Base-by-base conservation (phyloP, 176 grass and related monocot genomes). In the Oryza longistaminata region DNA sequence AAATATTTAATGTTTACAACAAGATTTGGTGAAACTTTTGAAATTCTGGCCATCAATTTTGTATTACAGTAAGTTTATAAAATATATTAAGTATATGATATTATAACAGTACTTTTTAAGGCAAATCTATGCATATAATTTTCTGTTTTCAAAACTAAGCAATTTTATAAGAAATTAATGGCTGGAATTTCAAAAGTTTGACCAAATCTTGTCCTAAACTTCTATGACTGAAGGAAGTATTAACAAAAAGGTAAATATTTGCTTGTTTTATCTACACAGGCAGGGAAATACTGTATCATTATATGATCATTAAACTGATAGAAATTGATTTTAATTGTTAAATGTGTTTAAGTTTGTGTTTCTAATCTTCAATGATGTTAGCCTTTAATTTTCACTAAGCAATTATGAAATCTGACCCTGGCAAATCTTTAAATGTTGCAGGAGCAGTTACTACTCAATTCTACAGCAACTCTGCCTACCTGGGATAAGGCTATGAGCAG, bases 361-460 rank as follows among this genome's bases (percentile, higher is more conserved):
- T 19, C 7, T 58, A 26, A 62, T 87, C 25, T 44, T 35, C 1
- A 83, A 79, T 16, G 52, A 65, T 66, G 27, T 10, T 70, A 50
- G 43, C 21, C 40, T 88, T 42, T 62, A 77, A 71, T 71, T 78
- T 31, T 45, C 0, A 50, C 13, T 7, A n/a, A 7, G 17, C 83
- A 14, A 13, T 70, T 77, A 42, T 73, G 5, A 9, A 22, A 78
- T 60, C 13, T 75, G 82, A 49, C 10, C 58, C 71, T 77, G 24
- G 12, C 44, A 67, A 22, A 50, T 60, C 11, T 89, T 12, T 78
- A 33, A 16, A 58, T 86, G 65, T 84, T 85, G 58, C 85, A 97
- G 92, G 90, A 94, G 71, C 83, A 89, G 55, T 78, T 66, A 29
- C 43, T 92, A 87, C 66, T 97, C 83, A 88, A 81, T 72, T 66